These are phyloP conservation scores for Coleophoma eucalyptorum DNA, from an alignment of 2,329 filamentous ascomycete species.

Conservation along the genomic window DNA sequence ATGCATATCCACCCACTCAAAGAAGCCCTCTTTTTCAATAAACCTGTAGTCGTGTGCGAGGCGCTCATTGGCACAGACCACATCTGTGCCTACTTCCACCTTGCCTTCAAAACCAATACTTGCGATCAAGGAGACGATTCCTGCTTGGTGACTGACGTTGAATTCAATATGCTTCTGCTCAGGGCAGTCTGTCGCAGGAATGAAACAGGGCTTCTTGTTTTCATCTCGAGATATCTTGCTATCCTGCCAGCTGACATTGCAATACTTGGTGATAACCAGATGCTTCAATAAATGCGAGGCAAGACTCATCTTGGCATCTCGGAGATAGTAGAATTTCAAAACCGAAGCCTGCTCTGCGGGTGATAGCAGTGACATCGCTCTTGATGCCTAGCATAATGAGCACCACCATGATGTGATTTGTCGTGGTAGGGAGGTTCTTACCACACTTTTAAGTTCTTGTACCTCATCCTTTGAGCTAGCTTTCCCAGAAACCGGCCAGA, in stretches of 20 bases:
- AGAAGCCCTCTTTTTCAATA: slow-evolving; percentile 57
- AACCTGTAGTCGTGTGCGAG: slow-evolving; percentile 56
- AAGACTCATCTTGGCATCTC: slow-evolving; percentile 72
- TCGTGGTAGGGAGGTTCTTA: slow-evolving; percentile 7
- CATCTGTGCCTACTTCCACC: slow-evolving; percentile 63
- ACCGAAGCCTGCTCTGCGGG: slow-evolving; percentile 52
- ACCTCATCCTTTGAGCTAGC: slow-evolving; percentile 24
- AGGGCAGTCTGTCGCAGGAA: neutral
- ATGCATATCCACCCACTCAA: slow-evolving; percentile 67
- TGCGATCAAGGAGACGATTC: slow-evolving; percentile 66
- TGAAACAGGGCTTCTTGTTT: slow-evolving; percentile 39
- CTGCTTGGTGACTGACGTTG: slow-evolving; percentile 77
- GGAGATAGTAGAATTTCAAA: slow-evolving; percentile 59
- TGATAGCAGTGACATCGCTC: slow-evolving; percentile 48
- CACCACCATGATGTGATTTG: neutral
- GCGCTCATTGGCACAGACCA: slow-evolving; percentile 73
- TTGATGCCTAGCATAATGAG: slow-evolving; percentile 40
- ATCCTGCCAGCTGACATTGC: slow-evolving; percentile 55
- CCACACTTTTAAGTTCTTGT: slow-evolving; percentile 29
- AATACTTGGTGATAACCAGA: slow-evolving; percentile 57
- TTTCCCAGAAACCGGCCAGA: slow-evolving; percentile 47
- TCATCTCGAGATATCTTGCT: slow-evolving; percentile 53
- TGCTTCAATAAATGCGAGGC: slow-evolving; percentile 73
- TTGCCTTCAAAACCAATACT: slow-evolving; percentile 17
- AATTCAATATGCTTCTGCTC: slow-evolving; percentile 44